Base-by-base conservation (phyloP, 768 basidiomycete genomes). In the Plicaturopsis crispa region DNA sequence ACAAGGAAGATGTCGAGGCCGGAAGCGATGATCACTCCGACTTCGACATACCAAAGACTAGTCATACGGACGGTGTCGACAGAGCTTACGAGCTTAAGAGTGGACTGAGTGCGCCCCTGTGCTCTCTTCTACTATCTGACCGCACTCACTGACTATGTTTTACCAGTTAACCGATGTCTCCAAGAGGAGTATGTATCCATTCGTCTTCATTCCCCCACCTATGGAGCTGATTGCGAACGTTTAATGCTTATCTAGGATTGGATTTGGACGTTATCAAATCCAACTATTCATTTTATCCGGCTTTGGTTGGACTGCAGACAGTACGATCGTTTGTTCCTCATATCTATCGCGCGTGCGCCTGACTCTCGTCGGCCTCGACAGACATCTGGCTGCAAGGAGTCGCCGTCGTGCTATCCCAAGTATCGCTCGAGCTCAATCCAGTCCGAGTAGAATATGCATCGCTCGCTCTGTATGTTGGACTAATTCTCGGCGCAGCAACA, bases 281-380 rank as follows among this genome's bases (percentile, higher is more conserved):
- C 65, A 72, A 45, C 60, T 73, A 21, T 72, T 73, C 47, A 14
- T 61, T 18, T 53, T 73, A 12, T 58, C 66, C 36, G 71, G 70
- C 38, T 49, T 72, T 4, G 70, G 71, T 39, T 72, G 72, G 70
- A 45, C 66, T 32, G 69, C 66, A 36, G 72, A 72, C 47, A 70
- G 71, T 73, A 30, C 45, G 66, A 51, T 16, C 13, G n/a, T 26
- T 13, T 20, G 16, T 41, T 40, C 20, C 41, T 22, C 35, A 21
- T 13, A 21, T 41, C 18, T 11, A 35, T 13, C 16, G 39, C 18
- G 14, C 35, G 31, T 16, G 31, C 12, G 35, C 32, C 19, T 17
- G 30, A 28, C 11, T 26, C 14, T 24, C 26, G 18, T 24, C 20
- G n/a, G n/a, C n/a, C n/a, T 33, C 40, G 33, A 19, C 30, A 63